These are phyloP conservation scores for Kentomonas sorsogonicus DNA, from an alignment of 208 protist genomes.

Conservation along the genomic window DNA sequence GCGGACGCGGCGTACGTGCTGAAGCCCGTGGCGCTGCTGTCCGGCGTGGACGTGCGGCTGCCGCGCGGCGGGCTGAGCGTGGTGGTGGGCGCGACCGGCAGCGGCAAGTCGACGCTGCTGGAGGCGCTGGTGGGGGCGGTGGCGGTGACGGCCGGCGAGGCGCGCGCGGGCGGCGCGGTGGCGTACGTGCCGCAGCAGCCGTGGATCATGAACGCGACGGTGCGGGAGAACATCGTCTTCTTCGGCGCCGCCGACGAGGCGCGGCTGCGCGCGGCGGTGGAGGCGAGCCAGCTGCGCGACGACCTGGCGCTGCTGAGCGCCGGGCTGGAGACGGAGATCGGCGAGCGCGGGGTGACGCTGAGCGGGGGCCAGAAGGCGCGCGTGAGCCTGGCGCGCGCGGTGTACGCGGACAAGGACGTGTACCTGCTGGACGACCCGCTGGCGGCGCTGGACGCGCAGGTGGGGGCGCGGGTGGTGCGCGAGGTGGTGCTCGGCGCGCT, in stretches of 20 bases:
- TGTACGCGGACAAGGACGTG: conserved; percentile 75
- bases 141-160: conserved; percentile 28
- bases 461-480: conserved; percentile 51
- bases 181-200: conserved; percentile 88
- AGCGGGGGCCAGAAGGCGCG: conserved; percentile 79
- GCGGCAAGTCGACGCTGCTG: conserved; percentile 54
- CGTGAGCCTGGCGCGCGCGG: conserved; percentile 66
- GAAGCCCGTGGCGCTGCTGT: conserved; percentile 17
- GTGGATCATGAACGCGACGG: conserved; percentile 87
- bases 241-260: conserved; percentile 47
- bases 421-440: conserved; percentile 91
- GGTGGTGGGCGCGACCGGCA: conserved; percentile 38
- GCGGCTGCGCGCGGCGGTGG: conserved; percentile 42
- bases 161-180: conserved; percentile 25
- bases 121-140: conserved; percentile 35
- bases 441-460: conserved; percentile 86
- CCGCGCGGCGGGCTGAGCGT: conserved; percentile 33
- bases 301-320: conserved; percentile 80
- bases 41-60: conserved; percentile 17
- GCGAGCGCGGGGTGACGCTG: conserved; percentile 76
- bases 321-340: conserved; percentile 84
- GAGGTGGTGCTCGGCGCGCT: conserved; percentile 58
- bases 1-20: conserved; percentile 14
- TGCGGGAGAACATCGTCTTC: conserved; percentile 92
- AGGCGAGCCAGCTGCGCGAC: conserved; percentile 50